Evolutionary conservation across 2,329 filamentous ascomycete genomes (phyloP).

Genomic region (Eutypella sp.): DNA sequence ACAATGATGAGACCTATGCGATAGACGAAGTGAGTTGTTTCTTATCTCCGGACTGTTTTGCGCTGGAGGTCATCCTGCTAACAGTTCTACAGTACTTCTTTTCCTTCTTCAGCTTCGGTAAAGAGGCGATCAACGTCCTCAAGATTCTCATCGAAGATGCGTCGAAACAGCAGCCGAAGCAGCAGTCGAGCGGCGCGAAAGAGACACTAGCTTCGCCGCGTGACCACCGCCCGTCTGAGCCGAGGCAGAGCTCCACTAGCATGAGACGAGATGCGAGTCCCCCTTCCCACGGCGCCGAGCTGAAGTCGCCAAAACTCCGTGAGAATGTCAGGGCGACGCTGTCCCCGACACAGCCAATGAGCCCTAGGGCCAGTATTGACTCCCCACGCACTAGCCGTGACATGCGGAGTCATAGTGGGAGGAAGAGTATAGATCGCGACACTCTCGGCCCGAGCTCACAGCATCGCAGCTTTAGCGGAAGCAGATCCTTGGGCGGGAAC

Average conservation of each 20-base stretch:
- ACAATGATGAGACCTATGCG: slow-evolving; percentile 89
- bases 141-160: slow-evolving; percentile 66
- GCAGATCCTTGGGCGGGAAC: slow-evolving; percentile 46
- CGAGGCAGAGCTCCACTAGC: slow-evolving; percentile 13
- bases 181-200: no score
- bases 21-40: slow-evolving; percentile 72
- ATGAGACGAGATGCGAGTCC: slow-evolving; percentile 6
- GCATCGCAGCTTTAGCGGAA: slow-evolving; percentile 58
- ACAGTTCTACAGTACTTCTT: slow-evolving; percentile 76
- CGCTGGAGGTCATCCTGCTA: slow-evolving; percentile 14
- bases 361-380: slow-evolving; percentile 53
- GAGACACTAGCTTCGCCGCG: slow-evolving; percentile 4
- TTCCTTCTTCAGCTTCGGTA: slow-evolving; percentile 83
- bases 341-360: slow-evolving; percentile 45
- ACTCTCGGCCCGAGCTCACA: slow-evolving; percentile 36
- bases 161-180: slow-evolving; percentile 37
- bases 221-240: slow-evolving; percentile 3
- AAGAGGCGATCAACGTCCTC: slow-evolving; percentile 76
- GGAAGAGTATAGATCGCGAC: slow-evolving; percentile 50
- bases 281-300: slow-evolving; percentile 9
- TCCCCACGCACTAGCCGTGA: slow-evolving; percentile 50
- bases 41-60: neutral
- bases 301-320: slow-evolving; percentile 38
- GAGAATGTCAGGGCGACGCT: slow-evolving; percentile 60
- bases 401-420: slow-evolving; percentile 39